Evolutionary conservation across 2,329 filamentous ascomycete species (phyloP), one percentile per base, ranked within the genome.

Genomic region (Neonectria faginata): DNA sequence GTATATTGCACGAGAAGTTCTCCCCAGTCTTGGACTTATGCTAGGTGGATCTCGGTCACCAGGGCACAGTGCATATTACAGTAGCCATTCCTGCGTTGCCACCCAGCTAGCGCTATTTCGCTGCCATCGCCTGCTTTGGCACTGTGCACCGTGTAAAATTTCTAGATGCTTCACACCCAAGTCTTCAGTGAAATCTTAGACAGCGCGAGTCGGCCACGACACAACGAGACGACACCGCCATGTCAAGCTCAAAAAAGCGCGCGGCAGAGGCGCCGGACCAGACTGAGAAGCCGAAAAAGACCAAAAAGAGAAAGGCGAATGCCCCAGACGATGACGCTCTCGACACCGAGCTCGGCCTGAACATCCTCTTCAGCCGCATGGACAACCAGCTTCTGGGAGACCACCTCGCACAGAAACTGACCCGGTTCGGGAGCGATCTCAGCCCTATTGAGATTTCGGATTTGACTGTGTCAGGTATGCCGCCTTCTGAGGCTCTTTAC

Each of bases 361-460:
- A 97, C 80, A 89, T 88, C 68, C 88, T 92, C 3, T 92, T 97
- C 76, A 88, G 89, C 48, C 88, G 89, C 65, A 94, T 97, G 90
- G 93, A 97, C 78, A 90, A 88, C 65, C 88, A 90, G 69, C 84
- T 97, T 45, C 82, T 97, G 51, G 92, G 94, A 2, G 95, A 97
- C 77, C 90, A 97, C 77, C 84, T 97, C 66, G 92, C 92, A 7
- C 91, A 96, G 75, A 88, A 92, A 75, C 91, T 92, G 57, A 88
- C 86, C 68, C 86, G 91, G 25, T 97, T 95, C 74, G 92, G 93
- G 58, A 88, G 87, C 29, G 91, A 97, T 57, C 79, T 97, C 73
- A 97, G 92, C 71, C 83, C 89, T 0, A 87, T 98, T 44, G 96
- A 99, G 80, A 82, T 97, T 33, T 90, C 92, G 61, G 94, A 97